phyloP scores from a whole-genome alignment of 257 asterid genomes.

The Rehmannia glutinosa region DNA sequence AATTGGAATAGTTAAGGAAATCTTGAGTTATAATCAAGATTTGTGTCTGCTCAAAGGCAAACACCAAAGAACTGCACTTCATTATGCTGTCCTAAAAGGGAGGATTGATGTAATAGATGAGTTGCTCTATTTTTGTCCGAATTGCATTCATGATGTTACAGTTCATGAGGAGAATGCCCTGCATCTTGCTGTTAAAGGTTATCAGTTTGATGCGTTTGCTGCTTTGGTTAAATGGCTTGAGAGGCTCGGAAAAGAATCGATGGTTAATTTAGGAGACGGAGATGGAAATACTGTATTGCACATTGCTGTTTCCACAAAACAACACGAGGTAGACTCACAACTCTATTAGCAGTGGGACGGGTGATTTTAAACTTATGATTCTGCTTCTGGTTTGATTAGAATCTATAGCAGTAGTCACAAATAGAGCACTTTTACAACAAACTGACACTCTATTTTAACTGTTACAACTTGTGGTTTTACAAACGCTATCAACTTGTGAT shows the following conservation, averaged over 20 bases:
- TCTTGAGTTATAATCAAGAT: background rate
- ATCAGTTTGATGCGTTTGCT: slow-evolving; percentile 25
- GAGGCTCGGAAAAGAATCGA: background rate
- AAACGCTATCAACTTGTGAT: too few relatives aligned
- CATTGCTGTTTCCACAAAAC: slow-evolving; percentile 9
- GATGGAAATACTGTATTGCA: slow-evolving; percentile 25
- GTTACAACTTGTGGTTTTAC: too few relatives aligned
- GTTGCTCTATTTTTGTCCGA: slow-evolving; percentile 1
- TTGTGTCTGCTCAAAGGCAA: slow-evolving; percentile 15
- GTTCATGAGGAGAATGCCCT: slow-evolving; percentile 31
- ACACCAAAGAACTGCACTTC: slow-evolving; percentile 21
- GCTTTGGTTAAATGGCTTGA: slow-evolving; percentile 22
- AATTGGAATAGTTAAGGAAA: slow-evolving; percentile 5
- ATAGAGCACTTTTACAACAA: too few relatives aligned
- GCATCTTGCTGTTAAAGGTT: slow-evolving; percentile 29
- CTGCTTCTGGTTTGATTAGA: too few relatives aligned
- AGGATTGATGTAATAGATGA: slow-evolving; percentile 15
- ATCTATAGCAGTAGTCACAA: too few relatives aligned
- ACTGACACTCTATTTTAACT: too few relatives aligned
- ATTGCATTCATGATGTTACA: slow-evolving; percentile 21
- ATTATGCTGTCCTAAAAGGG: slow-evolving; percentile 21
- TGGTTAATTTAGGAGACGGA: slow-evolving; percentile 13
- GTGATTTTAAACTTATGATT: too few relatives aligned
- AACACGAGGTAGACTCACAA: slow-evolving; percentile 1
- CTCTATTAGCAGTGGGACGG: too few relatives aligned